Conservation (phyloP, 139 green algal species). For the Edaphochlamys debaryana region DNA sequence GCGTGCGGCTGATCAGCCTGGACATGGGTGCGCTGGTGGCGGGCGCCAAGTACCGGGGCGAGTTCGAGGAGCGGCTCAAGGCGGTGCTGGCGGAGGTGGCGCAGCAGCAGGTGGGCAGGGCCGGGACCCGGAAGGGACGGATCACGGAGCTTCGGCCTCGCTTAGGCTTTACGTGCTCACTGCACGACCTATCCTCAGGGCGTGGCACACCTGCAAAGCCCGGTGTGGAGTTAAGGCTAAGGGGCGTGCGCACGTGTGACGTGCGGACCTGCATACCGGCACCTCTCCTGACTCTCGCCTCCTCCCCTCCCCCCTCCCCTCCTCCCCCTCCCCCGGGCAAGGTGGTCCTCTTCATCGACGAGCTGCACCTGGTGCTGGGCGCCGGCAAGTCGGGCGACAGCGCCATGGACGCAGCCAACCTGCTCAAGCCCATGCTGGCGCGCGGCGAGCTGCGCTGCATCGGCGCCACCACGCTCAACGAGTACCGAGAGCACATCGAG, state of each 20-base stretch:
- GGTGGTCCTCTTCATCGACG: constrained; percentile 93
- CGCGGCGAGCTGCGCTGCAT: constrained; percentile 95
- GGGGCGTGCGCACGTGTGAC: too few relatives aligned
- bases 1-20: constrained; percentile 79
- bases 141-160: background rate
- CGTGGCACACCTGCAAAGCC: too few relatives aligned
- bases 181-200: too few relatives aligned
- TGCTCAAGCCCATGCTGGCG: constrained; percentile 97
- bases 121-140: background rate
- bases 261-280: background rate
- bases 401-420: constrained; percentile 94
- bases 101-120: constrained; percentile 44
- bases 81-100: constrained; percentile 65
- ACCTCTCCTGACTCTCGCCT: background rate
- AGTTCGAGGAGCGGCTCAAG: constrained; percentile 97
- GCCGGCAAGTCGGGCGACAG: constrained; percentile 80
- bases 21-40: constrained; percentile 95
- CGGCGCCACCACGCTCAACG: constrained; percentile 90
- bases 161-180: constrained; percentile 1
- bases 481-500: constrained; percentile 95
- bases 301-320: background rate
- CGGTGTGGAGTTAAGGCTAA: background rate
- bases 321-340: constrained; percentile 41
- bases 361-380: constrained; percentile 57
- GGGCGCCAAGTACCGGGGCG: constrained; percentile 79